These are phyloP conservation scores for Pestalotiopsis sp. DNA, from an alignment of 2,329 filamentous ascomycete genomes.

Conservation along the genomic window DNA sequence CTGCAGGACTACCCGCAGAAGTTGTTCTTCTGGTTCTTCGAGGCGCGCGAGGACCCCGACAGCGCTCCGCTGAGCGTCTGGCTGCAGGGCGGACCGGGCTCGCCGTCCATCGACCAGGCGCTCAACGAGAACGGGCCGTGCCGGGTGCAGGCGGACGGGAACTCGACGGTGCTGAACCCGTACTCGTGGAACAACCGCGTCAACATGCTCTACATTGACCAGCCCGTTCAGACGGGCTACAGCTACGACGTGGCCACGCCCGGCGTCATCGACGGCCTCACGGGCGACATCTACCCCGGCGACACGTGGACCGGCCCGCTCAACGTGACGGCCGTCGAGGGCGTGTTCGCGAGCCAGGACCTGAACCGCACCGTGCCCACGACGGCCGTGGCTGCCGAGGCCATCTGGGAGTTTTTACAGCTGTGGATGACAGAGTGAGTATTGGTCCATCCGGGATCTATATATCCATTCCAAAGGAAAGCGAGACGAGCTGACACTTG, in stretches of 20 bases:
- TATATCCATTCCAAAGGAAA: neutral
- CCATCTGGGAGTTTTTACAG: constrained; percentile 57
- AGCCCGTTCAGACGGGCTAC: constrained; percentile 41
- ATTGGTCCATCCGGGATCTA: neutral
- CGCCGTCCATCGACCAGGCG: constrained; percentile 52
- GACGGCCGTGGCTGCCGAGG: constrained; percentile 49
- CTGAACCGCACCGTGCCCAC: constrained; percentile 42
- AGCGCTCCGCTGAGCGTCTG: constrained; percentile 49
- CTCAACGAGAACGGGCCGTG: constrained; percentile 55
- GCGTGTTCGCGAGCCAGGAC: constrained; percentile 49
- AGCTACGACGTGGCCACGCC: constrained; percentile 29
- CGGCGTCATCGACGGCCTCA: constrained; percentile 22
- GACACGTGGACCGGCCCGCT: constrained; percentile 7
- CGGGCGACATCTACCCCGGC: constrained; percentile 10
- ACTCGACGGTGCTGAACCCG: constrained; percentile 49
- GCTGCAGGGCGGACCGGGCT: constrained; percentile 61
- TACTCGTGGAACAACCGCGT: constrained; percentile 61
- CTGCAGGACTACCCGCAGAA: constrained; percentile 41
- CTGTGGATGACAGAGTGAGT: constrained; percentile 49
- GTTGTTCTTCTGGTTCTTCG: constrained; percentile 47
- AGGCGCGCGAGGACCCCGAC: constrained; percentile 25
- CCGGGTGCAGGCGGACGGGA: constrained; percentile 49
- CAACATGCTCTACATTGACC: constrained; percentile 67
- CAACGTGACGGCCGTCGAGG: constrained; percentile 14
- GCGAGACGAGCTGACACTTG: neutral